Evolutionary conservation across 2,329 filamentous ascomycete genomes (phyloP), one percentile per base, ranked within the genome.

Genomic region (Colletotrichum euphorbiae): DNA sequence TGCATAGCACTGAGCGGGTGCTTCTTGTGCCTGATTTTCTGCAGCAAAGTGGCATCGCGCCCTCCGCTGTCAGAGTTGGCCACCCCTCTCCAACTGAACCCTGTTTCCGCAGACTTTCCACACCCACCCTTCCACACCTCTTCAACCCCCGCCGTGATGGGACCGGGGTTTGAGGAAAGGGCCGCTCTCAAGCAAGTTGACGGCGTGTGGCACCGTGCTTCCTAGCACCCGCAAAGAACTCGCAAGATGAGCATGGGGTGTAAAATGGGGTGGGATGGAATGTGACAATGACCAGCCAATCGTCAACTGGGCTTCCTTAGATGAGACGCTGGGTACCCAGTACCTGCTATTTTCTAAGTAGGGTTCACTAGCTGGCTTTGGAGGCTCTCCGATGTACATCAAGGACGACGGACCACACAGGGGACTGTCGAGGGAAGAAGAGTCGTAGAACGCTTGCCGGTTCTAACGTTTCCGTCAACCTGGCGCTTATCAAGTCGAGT

Each of bases 301-400:
- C 33, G 50, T 43, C 57, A 67, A 43, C n/a, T 43, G 33, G 21
- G 42, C 51, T 43, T 55, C 63, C 62, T 62, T 57, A 62, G 56
- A 69, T 69, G 67, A 69, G 67, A 69, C 67, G 63, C 36, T 52
- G 28, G 56, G 57, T 62, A 57, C 63, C 42, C 62, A 67, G 67
- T 43, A 33, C 62, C 48, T 67, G 38, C 36, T 61, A 45, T 48
- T 45, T 55, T 21, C n/a, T 55, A 15, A 36, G 42, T 58, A 66
- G 31, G 61, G 55, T 43, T 62, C 62, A 31, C 43, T 43, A 36
- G 57, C 54, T 69, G 66, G 54, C 40, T 52, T 42, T 21, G 52
- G 60, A 59, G 61, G 42, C 54, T 65, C 48, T 21, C 54, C 40
- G 50, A 57, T 62, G 56, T 51, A 43, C 67, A 63, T 52, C 67